Base-by-base conservation (phyloP, 139 green algal species). In the Nannochloris sp. region DNA sequence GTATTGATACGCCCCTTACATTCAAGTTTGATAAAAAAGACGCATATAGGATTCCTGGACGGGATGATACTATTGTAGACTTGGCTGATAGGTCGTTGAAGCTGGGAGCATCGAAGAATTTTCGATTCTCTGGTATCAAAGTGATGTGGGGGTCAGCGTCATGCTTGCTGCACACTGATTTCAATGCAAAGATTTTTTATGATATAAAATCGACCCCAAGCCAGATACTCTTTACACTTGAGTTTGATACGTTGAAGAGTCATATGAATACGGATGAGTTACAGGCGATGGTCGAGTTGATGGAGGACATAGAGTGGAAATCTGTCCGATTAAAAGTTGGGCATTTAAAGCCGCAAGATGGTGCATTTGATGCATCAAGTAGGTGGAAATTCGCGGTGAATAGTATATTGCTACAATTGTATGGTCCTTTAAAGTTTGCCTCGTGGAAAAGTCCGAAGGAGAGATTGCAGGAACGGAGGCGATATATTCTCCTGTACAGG, bases 341-440 rank as follows among this genome's bases (percentile, higher is more conserved):
- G 1, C 34, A 50, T 36, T 59, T 80, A n/a, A 63, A 71, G 18
- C 78, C 2, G 48, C 44, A 19, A 23, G 54, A 29, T 37, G n/a
- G 12, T 58, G 50, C 50, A 1, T 15, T 29, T 34, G 23, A 58
- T 34, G 18, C 8, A 24, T 9, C 34, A 40, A 40, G 34, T 4
- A 40, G 78, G 36, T 84, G 78, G 78, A 70, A 56, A 21, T 84
- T 73, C 60, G 78, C 78, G n/a, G 58, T 75, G 16, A 70, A 71
- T 10, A 71, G 73, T 12, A 75, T 82, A 34, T 55, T 82, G 40
- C 18, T 54, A 10, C 58, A 79, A 14, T 27, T 72, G 31, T 49
- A 44, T 16, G 70, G 70, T 14, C 36, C 34, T 23, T 19, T 66
- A n/a, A 58, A 44, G 14, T 18, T 25, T 3, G 6, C 19, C 8